Evolutionary conservation across 768 basidiomycete genomes (phyloP), one percentile per base, ranked within the genome.

Genomic region (Calocera viscosa): DNA sequence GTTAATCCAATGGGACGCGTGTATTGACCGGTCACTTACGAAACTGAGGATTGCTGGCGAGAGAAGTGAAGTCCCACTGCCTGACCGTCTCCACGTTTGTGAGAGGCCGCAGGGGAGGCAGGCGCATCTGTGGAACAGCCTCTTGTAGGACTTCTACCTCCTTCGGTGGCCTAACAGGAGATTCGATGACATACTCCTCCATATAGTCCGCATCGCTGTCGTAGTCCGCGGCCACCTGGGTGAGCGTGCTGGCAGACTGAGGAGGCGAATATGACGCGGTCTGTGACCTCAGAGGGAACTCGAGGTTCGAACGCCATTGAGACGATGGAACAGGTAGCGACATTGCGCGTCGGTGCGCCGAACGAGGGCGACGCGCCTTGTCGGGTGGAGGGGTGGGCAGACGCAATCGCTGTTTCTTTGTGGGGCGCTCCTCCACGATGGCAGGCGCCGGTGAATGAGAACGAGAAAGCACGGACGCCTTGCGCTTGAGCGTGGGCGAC

Each of bases 131-230:
- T 7, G 53, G 53, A 30, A 60, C 53, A 32, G 53, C 2, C 53
- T 60, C 53, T 32, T 60, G 53, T 26, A 16, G 26, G 30, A 26
- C 30, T 22, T 60, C 53, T 5, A 60, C 53, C 53, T 60, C 53
- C 53, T 60, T 60, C 53, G 53, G 53, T 19, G 53, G 11, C 53
- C 53, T 60, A 22, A 60, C 53, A 2, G 53, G 53, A 11, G 53
- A 60, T 32, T 60, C 53, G 53, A 60, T 60, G 26, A 60, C 30
- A 32, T 60, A 60, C 30, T 60, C 53, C 26, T 60, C 53, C 53
- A 60, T 60, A 22, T 60, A 60, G 53, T 60, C 53, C 53, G 22
- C 53, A 60, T 60, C 53, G 53, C 53, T 60, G 26, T 60, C 53
- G 53, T 60, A 60, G 30, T 60, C 53, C 30, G 53, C 53, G 24